phyloP scores from a whole-genome alignment of 495 filamentous ascomycete species.

The Delitschia confertaspora region DNA sequence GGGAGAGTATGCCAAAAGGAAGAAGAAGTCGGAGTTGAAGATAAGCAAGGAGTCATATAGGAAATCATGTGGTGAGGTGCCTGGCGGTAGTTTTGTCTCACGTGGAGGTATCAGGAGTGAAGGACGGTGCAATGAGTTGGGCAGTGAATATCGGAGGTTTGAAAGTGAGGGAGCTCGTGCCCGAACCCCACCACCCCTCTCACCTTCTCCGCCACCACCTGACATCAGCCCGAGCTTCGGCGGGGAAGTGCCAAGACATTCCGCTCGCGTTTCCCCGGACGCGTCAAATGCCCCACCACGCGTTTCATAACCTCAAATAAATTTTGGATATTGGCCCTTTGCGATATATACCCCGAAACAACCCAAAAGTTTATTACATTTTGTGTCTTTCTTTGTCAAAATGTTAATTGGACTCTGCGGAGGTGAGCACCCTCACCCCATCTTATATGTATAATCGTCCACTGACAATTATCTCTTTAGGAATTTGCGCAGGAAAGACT shows the following conservation, averaged over 20 bases:
- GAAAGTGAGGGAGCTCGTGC: too few species aligned
- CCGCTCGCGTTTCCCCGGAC: constrained; percentile 1
- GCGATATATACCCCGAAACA: neutral
- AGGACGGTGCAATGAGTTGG: too few species aligned
- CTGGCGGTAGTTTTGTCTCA: constrained; percentile 1
- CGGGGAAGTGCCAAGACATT: neutral
- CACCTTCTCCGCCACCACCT: neutral
- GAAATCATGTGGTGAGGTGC: constrained; percentile 5
- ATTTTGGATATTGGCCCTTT: neutral
- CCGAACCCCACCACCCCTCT: too few species aligned
- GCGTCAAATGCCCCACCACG: neutral
- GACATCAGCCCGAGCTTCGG: neutral
- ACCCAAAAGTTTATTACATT: neutral
- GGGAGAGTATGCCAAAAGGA: too few species aligned
- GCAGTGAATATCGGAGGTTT: too few species aligned
- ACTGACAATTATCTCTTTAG: constrained; percentile 36
- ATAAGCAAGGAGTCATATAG: too few species aligned
- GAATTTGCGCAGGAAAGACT: constrained; percentile 82
- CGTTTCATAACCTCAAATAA: too few species aligned
- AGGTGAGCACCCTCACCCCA: constrained; percentile 44
- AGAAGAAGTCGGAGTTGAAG: too few species aligned
- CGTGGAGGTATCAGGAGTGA: constrained; percentile 1
- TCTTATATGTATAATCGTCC: neutral
- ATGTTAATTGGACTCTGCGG: constrained; percentile 96
- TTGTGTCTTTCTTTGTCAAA: neutral